Conservation (phyloP, 192 early-diverging fungal species). For the Paraglomus occultum region DNA sequence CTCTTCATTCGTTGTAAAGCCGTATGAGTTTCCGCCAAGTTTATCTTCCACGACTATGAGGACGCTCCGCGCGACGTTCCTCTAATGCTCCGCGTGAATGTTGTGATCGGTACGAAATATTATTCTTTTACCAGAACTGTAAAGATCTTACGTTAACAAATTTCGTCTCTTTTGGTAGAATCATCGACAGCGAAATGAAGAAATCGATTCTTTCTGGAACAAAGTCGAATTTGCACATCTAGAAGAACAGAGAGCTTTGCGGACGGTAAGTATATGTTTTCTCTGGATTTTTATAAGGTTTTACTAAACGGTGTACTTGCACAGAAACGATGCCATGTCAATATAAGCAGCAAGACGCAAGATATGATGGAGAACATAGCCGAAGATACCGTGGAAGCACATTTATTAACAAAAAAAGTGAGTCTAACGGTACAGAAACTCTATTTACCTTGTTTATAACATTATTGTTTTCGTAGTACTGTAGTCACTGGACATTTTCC, state of each 20-base stretch:
- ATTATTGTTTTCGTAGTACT: no score
- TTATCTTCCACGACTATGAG: constrained; percentile 28
- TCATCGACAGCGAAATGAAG: constrained; percentile 18
- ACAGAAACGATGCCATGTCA: constrained; percentile 6
- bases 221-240: no score
- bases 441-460: no score
- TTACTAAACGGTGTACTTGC: constrained; percentile 18
- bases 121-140: constrained; percentile 4
- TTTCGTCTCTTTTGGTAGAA: constrained; percentile 27
- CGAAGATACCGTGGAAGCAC: constrained; percentile 3
- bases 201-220: no score
- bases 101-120: constrained; percentile 17
- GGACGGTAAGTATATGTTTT: constrained; percentile 10
- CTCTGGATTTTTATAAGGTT: neutral
- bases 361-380: constrained; percentile 10
- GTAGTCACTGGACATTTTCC: no score
- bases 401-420: constrained; percentile 6
- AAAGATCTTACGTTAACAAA: constrained; percentile 17
- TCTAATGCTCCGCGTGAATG: constrained; percentile 30
- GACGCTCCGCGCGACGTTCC: constrained; percentile 30
- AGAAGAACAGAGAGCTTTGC: neutral
- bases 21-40: constrained; percentile 27
- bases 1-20: neutral
- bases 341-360: constrained; percentile 17
- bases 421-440: no score